These are phyloP conservation scores for Epichloe scottii DNA, from an alignment of 2,329 filamentous ascomycete species.

Conservation along the genomic window DNA sequence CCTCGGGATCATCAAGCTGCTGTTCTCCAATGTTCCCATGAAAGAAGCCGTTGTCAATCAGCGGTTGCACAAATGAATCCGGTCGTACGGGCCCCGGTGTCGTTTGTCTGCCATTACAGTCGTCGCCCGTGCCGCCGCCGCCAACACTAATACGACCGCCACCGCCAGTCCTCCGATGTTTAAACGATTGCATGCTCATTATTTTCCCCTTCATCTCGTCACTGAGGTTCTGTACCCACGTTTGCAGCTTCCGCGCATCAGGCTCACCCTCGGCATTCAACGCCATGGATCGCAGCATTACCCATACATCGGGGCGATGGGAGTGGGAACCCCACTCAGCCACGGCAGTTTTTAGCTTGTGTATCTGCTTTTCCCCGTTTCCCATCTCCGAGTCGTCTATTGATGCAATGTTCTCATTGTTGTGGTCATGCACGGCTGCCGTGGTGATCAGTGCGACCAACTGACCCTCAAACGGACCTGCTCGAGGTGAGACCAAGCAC, in stretches of 20 bases:
- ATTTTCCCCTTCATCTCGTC: conserved; percentile 33
- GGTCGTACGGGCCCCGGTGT: conserved; percentile 1
- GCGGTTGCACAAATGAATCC: conserved; percentile 4
- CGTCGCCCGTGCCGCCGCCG: neutral
- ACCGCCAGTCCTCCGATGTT: conserved; percentile 18
- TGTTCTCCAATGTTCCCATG: neutral
- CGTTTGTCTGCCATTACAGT: conserved; percentile 14
- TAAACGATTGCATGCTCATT: conserved; percentile 30
- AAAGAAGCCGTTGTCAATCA: neutral
- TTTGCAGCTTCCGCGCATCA: conserved; percentile 33
- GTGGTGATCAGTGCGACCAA: conserved; percentile 35
- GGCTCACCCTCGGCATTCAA: conserved; percentile 25
- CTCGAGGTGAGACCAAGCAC: conserved; percentile 32
- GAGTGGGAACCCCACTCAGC: conserved; percentile 20
- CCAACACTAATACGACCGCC: neutral
- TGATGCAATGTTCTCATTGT: conserved; percentile 18
- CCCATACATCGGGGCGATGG: conserved; percentile 33
- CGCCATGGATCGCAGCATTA: conserved; percentile 34
- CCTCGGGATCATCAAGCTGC: conserved; percentile 1
- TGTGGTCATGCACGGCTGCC: conserved; percentile 7
- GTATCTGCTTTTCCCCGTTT: conserved; percentile 28
- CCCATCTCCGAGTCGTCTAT: conserved; percentile 23
- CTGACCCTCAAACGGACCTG: conserved; percentile 37
- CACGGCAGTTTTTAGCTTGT: conserved; percentile 27
- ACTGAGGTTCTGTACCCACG: conserved; percentile 42